Evolutionary conservation across 106 monocot species (phyloP).

Genomic region (Triglochin maritima): DNA sequence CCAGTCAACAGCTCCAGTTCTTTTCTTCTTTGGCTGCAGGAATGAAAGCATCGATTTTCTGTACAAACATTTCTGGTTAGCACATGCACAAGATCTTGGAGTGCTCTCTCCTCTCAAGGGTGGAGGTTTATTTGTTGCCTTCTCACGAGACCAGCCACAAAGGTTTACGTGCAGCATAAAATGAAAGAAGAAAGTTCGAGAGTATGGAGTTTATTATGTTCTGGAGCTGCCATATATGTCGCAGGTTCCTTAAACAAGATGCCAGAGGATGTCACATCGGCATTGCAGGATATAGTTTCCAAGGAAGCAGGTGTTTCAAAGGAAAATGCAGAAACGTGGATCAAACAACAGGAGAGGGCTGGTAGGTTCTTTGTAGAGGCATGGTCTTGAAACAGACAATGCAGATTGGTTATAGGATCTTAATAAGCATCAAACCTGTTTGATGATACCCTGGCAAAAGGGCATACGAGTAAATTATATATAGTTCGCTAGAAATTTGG

Average conservation of each 20-base stretch:
- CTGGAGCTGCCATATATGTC: constrained; percentile 61
- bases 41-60: constrained; percentile 57
- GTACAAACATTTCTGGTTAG: constrained; percentile 60
- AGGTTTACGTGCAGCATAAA: constrained; percentile 92
- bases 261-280: constrained; percentile 70
- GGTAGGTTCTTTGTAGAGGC: constrained; percentile 59
- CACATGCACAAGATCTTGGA: constrained; percentile 36
- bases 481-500: no score
- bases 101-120: constrained; percentile 54
- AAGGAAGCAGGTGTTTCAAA: constrained; percentile 38
- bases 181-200: constrained; percentile 71
- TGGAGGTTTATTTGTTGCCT: constrained; percentile 85
- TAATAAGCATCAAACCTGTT: no score
- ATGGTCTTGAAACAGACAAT: constrained; percentile 40
- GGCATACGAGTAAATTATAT: no score
- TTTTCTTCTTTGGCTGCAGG: constrained; percentile 97
- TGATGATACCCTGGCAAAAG: no score
- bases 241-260: constrained; percentile 83
- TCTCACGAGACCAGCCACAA: constrained; percentile 73
- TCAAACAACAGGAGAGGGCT: constrained; percentile 40
- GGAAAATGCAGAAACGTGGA: constrained; percentile 67
- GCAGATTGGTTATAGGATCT: no score
- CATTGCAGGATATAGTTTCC: constrained; percentile 57
- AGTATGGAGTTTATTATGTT: constrained; percentile 49
- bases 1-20: constrained; percentile 36